A percentile compares a stretch with the other conserved stretches of the same genome.
Evolutionary conservation across 2,329 filamentous ascomycete genomes (phyloP).

Genomic region (Xylariaceae sp.): DNA sequence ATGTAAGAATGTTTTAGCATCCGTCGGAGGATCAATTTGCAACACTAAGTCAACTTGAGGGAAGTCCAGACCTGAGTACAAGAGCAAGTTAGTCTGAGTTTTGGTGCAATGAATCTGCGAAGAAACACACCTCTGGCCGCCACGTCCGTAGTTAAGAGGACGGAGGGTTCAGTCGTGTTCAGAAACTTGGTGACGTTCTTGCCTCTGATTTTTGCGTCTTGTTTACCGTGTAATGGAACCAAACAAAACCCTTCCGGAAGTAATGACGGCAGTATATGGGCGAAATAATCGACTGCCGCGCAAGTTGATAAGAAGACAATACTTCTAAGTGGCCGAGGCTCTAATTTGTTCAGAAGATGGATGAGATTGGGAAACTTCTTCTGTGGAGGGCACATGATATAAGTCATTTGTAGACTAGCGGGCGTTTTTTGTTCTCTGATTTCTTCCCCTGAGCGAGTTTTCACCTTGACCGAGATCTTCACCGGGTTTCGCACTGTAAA

Average conservation of each 20-base stretch:
- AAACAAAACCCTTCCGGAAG: conserved; percentile 67
- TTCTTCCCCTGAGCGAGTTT: conserved; percentile 64
- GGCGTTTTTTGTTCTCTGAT: conserved; percentile 83
- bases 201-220: conserved; percentile 80
- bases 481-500: conserved; percentile 72
- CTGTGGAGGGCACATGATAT: conserved; percentile 70
- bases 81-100: conserved; percentile 1
- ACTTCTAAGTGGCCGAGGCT: conserved; percentile 75
- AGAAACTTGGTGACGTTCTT: conserved; percentile 84
- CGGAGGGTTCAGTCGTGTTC: conserved; percentile 68
- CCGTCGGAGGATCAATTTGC: conserved; percentile 78
- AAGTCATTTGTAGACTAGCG: conserved; percentile 88
- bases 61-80: conserved; percentile 66
- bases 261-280: conserved; percentile 71
- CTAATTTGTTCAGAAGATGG: conserved; percentile 65
- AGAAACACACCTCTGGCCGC: conserved; percentile 62
- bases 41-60: conserved; percentile 88
- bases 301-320: conserved; percentile 95
- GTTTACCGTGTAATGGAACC: conserved; percentile 87
- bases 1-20: conserved; percentile 94
- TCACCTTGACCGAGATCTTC: conserved; percentile 91
- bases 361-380: conserved; percentile 77
- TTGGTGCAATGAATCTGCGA: not conserved
- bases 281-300: conserved; percentile 91
- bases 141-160: conserved; percentile 90